These are phyloP conservation scores for Magnaporthiopsis incrustans DNA, from an alignment of 2,329 filamentous ascomycete species.

Conservation along the genomic window DNA sequence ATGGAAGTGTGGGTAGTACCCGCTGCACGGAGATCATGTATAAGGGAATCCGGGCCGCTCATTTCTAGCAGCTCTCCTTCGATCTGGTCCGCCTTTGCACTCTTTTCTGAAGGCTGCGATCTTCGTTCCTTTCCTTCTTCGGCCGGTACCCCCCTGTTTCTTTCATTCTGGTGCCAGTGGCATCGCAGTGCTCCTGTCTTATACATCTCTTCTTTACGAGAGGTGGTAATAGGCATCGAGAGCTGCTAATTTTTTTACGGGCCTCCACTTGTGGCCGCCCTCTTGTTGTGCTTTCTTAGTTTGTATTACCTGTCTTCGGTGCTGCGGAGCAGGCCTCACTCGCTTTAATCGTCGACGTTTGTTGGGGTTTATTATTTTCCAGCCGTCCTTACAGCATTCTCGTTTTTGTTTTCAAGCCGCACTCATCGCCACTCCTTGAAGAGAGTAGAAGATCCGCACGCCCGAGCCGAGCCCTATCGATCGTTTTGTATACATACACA, in stretches of 20 bases:
- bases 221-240: too few relatives aligned
- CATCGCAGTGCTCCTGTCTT: too few relatives aligned
- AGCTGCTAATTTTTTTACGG: too few relatives aligned
- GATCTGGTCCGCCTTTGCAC: not conserved
- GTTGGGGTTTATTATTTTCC: not conserved
- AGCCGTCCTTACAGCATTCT: not conserved
- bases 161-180: not conserved
- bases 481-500: too few relatives aligned
- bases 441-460: too few relatives aligned
- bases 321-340: slow-evolving; percentile 4
- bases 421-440: too few relatives aligned
- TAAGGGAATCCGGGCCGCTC: slow-evolving; percentile 2
- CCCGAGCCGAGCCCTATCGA: too few relatives aligned
- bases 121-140: slow-evolving; percentile 2
- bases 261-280: too few relatives aligned
- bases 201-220: too few relatives aligned
- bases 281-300: too few relatives aligned
- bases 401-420: not conserved
- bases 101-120: not conserved
- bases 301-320: not conserved
- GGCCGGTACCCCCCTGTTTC: slow-evolving; percentile 3
- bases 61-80: not conserved
- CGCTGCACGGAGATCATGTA: slow-evolving; percentile 2
- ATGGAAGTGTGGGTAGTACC: not conserved
- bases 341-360: not conserved